Evolutionary conservation across 176 grass and related monocot genomes (phyloP), one percentile per base, ranked within the genome.

Genomic region (Juncus effusus): DNA sequence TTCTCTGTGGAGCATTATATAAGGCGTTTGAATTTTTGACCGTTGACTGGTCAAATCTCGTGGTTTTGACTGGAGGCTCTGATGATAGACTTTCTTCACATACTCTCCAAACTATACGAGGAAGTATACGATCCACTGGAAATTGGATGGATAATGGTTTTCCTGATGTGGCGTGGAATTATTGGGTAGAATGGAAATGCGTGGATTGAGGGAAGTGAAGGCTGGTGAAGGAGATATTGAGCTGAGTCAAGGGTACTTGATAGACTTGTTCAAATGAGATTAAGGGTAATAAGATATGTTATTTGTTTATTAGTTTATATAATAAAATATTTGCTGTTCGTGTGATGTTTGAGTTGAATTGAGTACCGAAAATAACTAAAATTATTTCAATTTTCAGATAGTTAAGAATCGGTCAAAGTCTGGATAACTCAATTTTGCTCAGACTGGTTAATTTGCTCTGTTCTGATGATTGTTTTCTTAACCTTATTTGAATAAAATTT

Each of bases 1-100:
- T 74, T n/a, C 62, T 42, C 57, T 42, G 54, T 10, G 38, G 19
- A 49, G 47, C 9, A 2, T 63, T 91, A 87, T 87, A 87, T 87
- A 81, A 60, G 79, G 70, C 63, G 59, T 80, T 77, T 40, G 77
- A 78, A 87, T 70, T n/a, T 84, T 91, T 91, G 88, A 91, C 88
- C 65, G 69, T 87, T 80, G 76, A 91, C 88, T 3, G 2, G 87
- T 96, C 91, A 87, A 90, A 96, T 56, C 87, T 87, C 81, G 87
- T 96, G 87, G 58, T 85, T 28, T 87, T 87, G 91, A 96, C 91
- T 78, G 81, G 84, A 68, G 88, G 83, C 87, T 62, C 47, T 12
- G 4, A 36, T 41, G 36, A 40, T 9, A 1, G 40, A 42, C 13
- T 60, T 72, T 42, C 4, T 0, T 72, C 36, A 0, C 4, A 9